Percentiles rank a stretch among this genome's conserved stretches.
phyloP scores from a whole-genome alignment of 2,329 filamentous ascomycete genomes.

The Fusarium sp. region DNA sequence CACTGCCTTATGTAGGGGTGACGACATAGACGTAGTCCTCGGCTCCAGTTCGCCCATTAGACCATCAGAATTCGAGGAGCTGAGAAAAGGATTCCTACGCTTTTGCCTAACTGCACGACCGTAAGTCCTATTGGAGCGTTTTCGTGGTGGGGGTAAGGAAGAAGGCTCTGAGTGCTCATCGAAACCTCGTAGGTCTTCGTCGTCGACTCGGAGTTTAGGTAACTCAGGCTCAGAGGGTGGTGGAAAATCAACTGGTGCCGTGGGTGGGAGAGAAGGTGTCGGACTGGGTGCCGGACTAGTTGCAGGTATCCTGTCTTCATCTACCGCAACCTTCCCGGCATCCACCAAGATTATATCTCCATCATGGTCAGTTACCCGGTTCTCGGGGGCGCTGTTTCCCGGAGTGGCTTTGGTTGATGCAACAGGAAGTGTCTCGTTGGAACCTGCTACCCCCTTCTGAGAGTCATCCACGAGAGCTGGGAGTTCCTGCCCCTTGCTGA shows the following conservation, averaged over 20 bases:
- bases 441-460: constrained; percentile 42
- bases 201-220: constrained; percentile 48
- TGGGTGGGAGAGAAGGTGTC: constrained; percentile 48
- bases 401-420: constrained; percentile 54
- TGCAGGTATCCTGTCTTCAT: constrained; percentile 56
- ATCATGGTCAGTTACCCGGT: constrained; percentile 22
- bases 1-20: constrained; percentile 20
- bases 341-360: constrained; percentile 24
- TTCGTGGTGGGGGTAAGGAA: constrained; percentile 46
- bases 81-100: constrained; percentile 47
- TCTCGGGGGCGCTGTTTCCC: constrained; percentile 33
- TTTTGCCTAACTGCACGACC: constrained; percentile 34
- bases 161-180: constrained; percentile 45
- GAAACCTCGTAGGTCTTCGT: constrained; percentile 24
- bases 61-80: constrained; percentile 50
- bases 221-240: constrained; percentile 53
- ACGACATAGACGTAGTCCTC: constrained; percentile 26
- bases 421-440: constrained; percentile 43
- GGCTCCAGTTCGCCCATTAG: constrained; percentile 21
- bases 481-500: constrained; percentile 27
- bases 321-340: constrained; percentile 33
- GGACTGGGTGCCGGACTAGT: constrained; percentile 56
- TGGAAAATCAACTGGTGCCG: constrained; percentile 34
- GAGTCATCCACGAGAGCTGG: constrained; percentile 44
- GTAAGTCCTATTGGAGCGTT: constrained; percentile 42